Base-by-base conservation (phyloP, 2,329 filamentous ascomycete genomes). In the Coleophoma cylindrospora region DNA sequence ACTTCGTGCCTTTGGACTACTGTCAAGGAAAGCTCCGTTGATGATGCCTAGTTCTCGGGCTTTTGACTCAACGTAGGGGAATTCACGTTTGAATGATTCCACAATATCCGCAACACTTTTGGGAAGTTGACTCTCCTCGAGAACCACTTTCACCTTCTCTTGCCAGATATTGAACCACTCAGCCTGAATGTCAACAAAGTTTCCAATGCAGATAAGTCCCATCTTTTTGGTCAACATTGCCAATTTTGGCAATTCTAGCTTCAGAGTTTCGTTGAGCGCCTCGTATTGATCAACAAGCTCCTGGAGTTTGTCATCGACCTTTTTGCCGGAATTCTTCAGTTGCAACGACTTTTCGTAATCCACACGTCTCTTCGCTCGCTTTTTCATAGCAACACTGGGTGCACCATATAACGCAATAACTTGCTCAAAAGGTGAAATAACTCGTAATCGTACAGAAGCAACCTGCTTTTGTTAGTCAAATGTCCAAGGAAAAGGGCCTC, bases 241-340 rank as follows among this genome's bases (percentile, higher is more conserved):
- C 14, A 99, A 77, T 64, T 85, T 85, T 1, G 92, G 92, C 43
- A 99, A 77, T 65, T 97, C 92, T 57, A 92, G 87, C 69, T 96
- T 96, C 52, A 97, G 76, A 1, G 92, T 90, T 55, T 96, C 89
- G 64, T 97, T 97, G 52, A 99, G 75, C 9, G 63, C 64, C 38
- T 89, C 80, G 67, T 96, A 99, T 64, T 95, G 87, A 62, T 96
- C 90, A 17, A 91, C 89, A 37, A 87, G 81, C 59, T 95, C 90
- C 14, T 81, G 75, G 4, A 91, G 85, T 66, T 92, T 94, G 62
- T 90, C 86, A 66, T 97, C 92, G 12, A 90, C 76, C 59, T 89
- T 95, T 68, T 95, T 91, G 54, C 90, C 89, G 34, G 82, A 78
- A 41, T 90, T 87, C 62, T 87, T 86, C 51, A 91, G 77, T 58